Base-by-base conservation (phyloP, 2,329 filamentous ascomycete species). In the Calonectria naviculata region DNA sequence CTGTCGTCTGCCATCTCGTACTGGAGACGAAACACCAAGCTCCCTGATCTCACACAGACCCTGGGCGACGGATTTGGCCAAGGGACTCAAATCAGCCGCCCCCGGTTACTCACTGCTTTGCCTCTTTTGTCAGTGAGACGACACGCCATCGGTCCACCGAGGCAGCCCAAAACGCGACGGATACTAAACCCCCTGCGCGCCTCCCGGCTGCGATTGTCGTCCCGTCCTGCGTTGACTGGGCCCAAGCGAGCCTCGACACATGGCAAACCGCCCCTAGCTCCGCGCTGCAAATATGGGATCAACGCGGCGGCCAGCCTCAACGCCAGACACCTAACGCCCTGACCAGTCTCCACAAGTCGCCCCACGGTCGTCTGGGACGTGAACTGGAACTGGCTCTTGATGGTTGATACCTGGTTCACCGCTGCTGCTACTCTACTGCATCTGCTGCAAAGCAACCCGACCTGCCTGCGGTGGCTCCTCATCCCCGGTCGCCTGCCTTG, bases 1-100 rank as follows among this genome's bases (percentile, higher is more conserved):
- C 65, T 66, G 62, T 68, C 62, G 49, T 38, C 62, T 49, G 31
- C 38, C 49, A 44, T 42, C 63, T 41, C 28, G 54, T 46, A 49
- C 54, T 68, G 19, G 67, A 73, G 72, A 73, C 70, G 54, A 73
- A 70, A 62, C 60, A 58, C 62, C 44, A 47, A 54, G 58, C 56
- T 64, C 63, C 67, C 34, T 64, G 73, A 73, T 73, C 72, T 76
- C 73, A 70, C 73, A 74, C 74, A 67, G 58, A 72, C 60, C 75
- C 75, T 65, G 34, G 42, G 65, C 38, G 66, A 78, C 64, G 73
- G 74, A 77, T 74, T 68, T 68, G 67, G 64, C 67, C 65, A 78
- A 69, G 74, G 67, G 69, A 54, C 47, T 67, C 47, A 52, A 61
- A 54, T 70, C 56, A 65, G 46, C 62, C 63, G 56, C 56, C 49